Base-by-base conservation (phyloP, 306 rosid genomes). In the Sesbania bispinosa region DNA sequence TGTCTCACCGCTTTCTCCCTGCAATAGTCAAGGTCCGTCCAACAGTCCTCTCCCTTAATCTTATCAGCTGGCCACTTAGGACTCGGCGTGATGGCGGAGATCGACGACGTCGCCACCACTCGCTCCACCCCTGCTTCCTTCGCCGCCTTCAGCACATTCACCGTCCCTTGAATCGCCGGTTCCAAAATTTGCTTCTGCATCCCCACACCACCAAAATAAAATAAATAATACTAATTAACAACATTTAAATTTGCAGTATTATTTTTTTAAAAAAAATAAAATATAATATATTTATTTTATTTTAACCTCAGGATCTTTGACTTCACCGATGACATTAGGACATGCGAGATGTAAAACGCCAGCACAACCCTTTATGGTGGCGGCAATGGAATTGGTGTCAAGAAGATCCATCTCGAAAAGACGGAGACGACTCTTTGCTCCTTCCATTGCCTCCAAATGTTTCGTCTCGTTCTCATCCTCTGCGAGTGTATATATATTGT, bases 301-400 rank as follows among this genome's bases (percentile, higher is more conserved):
- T n/a, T 62, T 6, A 30, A 92, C 96, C 93, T 92, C 84, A 0
- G 98, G 98, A 20, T 89, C 86, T 2, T 77, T 43, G 42, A 92
- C 98, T 54, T 78, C 62, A 16, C 90, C 96, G 20, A 89, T 86
- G 76, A 82, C 68, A 79, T 89, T 85, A 1, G 96, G 98, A 65
- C 96, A 92, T 20, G 98, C 98, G 0, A 92, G 87, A 79, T 88
- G 98, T 84, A 92, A 85, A 30, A 92, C 95, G 29, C 96, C 98
- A 26, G 76, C 55, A 30, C 96, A 92, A 42, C 96, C 96, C 42
- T 73, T 30, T 38, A 92, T 35, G 33, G 95, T 85, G 6, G 82
- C 62, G 26, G 75, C 64, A 15, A 92, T 85, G 57, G 98, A 86
- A 16, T 46, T 68, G 0, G n/a, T 77, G 75, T 89, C 82, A 39